Conservation (phyloP, 2,329 filamentous ascomycete genomes). For the Diaporthe velutina region DNA sequence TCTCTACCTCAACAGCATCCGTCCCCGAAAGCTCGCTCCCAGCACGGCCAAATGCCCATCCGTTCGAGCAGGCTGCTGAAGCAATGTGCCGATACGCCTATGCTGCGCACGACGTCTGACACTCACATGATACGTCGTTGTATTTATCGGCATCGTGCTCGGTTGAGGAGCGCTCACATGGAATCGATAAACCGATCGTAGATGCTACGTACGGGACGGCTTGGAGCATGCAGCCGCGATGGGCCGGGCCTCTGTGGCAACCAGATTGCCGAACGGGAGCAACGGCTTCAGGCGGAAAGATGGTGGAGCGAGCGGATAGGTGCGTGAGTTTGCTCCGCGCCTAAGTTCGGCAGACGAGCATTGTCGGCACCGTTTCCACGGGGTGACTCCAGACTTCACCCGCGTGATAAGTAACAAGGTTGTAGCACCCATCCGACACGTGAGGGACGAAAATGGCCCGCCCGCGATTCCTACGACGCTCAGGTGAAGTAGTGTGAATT, state of each 20-base stretch:
- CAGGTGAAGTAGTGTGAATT: neutral
- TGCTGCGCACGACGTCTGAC: neutral
- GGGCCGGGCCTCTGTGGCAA: neutral
- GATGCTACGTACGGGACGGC: no score
- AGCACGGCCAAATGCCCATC: neutral
- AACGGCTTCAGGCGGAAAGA: neutral
- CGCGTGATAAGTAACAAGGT: neutral
- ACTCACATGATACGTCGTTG: neutral
- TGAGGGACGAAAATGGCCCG: neutral
- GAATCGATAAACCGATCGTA: neutral
- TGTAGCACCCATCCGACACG: neutral
- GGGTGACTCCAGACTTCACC: neutral
- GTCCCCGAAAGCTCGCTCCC: neutral
- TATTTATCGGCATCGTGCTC: neutral
- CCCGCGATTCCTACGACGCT: neutral
- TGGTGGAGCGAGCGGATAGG: neutral
- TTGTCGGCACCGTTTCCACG: no score
- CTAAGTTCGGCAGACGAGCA: neutral
- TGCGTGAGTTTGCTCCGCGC: neutral
- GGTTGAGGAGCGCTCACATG: neutral
- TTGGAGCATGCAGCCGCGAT: neutral
- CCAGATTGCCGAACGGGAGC: neutral
- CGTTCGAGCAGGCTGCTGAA: neutral
- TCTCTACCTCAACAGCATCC: neutral
- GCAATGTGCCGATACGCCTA: neutral